Conservation (phyloP, 2,329 filamentous ascomycete genomes). For the Aspergillus phoenicis region DNA sequence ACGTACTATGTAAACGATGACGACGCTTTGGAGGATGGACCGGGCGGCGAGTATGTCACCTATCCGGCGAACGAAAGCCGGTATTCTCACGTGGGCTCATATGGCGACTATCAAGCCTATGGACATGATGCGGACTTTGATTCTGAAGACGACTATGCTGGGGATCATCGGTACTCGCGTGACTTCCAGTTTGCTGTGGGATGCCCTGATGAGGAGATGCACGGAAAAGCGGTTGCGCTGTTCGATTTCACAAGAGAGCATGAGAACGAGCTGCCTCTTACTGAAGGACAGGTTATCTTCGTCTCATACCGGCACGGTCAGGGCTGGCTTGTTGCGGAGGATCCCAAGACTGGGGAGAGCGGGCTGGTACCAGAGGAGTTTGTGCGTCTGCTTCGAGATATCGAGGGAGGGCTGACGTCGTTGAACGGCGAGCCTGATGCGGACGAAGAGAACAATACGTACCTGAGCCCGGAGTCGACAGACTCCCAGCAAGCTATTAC, state of each 20-base stretch:
- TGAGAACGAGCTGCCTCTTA: slow-evolving; percentile 89
- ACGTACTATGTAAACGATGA: slow-evolving; percentile 75
- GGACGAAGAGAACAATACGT: slow-evolving; percentile 53
- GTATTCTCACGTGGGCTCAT: slow-evolving; percentile 54
- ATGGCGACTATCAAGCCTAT: slow-evolving; percentile 44
- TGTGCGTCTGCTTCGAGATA: slow-evolving; percentile 86
- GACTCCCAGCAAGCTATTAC: slow-evolving; percentile 35
- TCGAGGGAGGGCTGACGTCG: slow-evolving; percentile 83
- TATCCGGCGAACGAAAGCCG: slow-evolving; percentile 69
- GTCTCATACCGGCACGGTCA: slow-evolving; percentile 95
- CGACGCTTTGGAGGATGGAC: slow-evolving; percentile 62
- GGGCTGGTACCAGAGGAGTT: slow-evolving; percentile 96
- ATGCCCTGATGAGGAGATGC: slow-evolving; percentile 95
- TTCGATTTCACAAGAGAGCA: slow-evolving; percentile 96
- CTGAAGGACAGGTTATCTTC: slow-evolving; percentile 94
- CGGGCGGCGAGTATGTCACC: slow-evolving; percentile 78
- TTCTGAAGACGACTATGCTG: slow-evolving; percentile 56
- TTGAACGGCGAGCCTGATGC: slow-evolving; percentile 58
- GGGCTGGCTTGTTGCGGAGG: slow-evolving; percentile 95
- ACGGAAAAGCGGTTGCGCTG: slow-evolving; percentile 90
- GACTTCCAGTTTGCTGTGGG: slow-evolving; percentile 96
- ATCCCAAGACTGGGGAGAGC: slow-evolving; percentile 90
- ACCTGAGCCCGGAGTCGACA: slow-evolving; percentile 58
- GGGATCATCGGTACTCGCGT: slow-evolving; percentile 74
- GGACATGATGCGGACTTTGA: slow-evolving; percentile 36